Conservation (phyloP, 2,329 filamentous ascomycete genomes). For the Aureobasidium pullulans region DNA sequence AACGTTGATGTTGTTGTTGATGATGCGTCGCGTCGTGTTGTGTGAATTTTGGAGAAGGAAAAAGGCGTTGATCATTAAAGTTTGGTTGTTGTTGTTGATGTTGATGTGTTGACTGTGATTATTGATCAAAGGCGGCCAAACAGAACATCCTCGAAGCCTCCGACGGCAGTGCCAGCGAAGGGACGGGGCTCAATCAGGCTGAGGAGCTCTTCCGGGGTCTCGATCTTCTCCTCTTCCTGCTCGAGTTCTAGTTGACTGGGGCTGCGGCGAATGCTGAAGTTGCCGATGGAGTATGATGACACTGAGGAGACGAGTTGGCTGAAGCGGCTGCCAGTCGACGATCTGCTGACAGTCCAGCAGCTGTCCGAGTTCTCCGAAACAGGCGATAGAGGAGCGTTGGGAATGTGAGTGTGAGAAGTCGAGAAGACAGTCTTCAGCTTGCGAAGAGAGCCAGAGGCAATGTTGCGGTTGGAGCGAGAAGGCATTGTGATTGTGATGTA, state of each 20-base stretch:
- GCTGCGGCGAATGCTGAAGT: conserved; percentile 19
- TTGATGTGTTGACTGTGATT: background rate
- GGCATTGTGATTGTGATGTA: conserved; percentile 1
- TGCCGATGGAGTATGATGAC: conserved; percentile 16
- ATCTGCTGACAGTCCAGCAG: conserved; percentile 13
- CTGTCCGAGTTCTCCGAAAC: conserved; percentile 3
- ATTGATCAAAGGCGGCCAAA: conserved; percentile 15
- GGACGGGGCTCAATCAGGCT: conserved; percentile 21
- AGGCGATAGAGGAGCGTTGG: conserved; percentile 9
- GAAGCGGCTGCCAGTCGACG: conserved; percentile 15
- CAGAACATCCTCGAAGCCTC: conserved; percentile 18
- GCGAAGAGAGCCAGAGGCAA: conserved; percentile 17
- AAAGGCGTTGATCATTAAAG: conserved; percentile 13
- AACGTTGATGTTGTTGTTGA: conserved; percentile 9
- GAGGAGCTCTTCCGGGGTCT: conserved; percentile 17
- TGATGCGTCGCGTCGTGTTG: conserved; percentile 9
- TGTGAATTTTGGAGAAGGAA: conserved; percentile 1
- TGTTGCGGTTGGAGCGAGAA: conserved; percentile 14
- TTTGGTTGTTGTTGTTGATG: conserved; percentile 3
- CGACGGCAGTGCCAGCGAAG: conserved; percentile 13
- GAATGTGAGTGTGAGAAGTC: conserved; percentile 11
- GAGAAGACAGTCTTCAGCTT: conserved; percentile 16
- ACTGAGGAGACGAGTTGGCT: conserved; percentile 19
- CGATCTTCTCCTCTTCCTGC: conserved; percentile 20
- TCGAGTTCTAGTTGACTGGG: conserved; percentile 20